These are phyloP conservation scores for Pinus tabuliformis DNA, from an alignment of 75 land plant genomes.

Conservation along the genomic window DNA sequence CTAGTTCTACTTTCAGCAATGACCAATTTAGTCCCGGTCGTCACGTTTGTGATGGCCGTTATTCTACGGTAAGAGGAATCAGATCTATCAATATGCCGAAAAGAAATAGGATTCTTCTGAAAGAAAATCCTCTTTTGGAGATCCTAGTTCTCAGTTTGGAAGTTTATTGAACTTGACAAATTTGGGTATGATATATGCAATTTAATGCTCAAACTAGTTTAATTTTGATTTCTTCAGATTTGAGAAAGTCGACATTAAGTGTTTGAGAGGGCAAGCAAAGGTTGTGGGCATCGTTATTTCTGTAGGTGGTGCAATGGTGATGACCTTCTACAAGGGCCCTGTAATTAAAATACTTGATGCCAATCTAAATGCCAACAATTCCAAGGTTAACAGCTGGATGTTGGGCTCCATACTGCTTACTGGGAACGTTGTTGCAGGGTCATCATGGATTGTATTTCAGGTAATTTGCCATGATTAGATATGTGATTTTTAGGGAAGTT, in stretches of 20 bases:
- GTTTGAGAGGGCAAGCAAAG: conserved; percentile 24
- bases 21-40: conserved; percentile 23
- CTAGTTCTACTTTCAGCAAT: conserved; percentile 25
- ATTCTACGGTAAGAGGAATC: conserved; percentile 13
- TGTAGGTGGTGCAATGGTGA: conserved; percentile 22
- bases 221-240: conserved; percentile 9
- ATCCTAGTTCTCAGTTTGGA: background rate
- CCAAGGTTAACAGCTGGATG: background rate
- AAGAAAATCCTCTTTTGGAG: background rate
- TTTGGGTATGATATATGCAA: too few species aligned
- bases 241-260: conserved; percentile 21
- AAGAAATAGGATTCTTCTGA: background rate
- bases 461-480: background rate
- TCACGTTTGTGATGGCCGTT: conserved; percentile 25
- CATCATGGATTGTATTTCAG: background rate
- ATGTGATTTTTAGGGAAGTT: background rate
- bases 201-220: background rate
- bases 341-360: background rate
- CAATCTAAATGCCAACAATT: background rate
- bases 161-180: background rate
- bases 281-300: conserved; percentile 22
- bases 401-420: background rate
- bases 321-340: conserved; percentile 22
- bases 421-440: background rate
- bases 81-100: background rate